Evolutionary conservation across 768 basidiomycete species (phyloP).

Genomic region (Podaxis pistillaris): DNA sequence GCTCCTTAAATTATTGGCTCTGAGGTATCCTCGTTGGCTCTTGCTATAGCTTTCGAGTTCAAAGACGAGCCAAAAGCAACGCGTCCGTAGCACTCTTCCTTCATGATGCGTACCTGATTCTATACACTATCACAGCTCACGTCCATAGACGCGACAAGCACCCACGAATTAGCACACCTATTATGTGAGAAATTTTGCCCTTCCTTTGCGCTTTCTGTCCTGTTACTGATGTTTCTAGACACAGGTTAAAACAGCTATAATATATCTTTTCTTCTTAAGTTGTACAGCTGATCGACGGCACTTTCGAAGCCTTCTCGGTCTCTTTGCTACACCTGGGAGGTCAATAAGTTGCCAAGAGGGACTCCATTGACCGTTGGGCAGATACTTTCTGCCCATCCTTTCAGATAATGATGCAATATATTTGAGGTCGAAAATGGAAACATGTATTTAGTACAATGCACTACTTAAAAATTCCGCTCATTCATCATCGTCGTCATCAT

Average conservation of each 20-base stretch:
- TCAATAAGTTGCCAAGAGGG: conserved; percentile 36
- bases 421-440: conserved; percentile 21
- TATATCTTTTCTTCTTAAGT: not conserved
- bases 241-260: not conserved
- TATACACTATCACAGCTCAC: not conserved
- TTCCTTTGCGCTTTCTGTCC: not conserved
- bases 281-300: conserved; percentile 23
- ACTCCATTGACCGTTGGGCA: conserved; percentile 20
- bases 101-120: not conserved
- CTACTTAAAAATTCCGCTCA: not conserved
- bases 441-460: conserved; percentile 15
- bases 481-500: conserved; percentile 57
- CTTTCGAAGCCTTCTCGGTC: conserved; percentile 44
- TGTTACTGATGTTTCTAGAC: not conserved
- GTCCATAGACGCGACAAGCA: not conserved
- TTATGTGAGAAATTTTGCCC: not conserved
- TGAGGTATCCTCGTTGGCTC: not conserved
- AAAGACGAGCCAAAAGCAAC: not conserved
- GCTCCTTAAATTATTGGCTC: not conserved
- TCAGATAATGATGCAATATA: conserved; percentile 16
- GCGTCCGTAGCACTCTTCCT: not conserved
- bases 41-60: not conserved
- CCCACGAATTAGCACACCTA: not conserved
- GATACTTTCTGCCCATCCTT: conserved; percentile 18
- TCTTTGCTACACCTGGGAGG: conserved; percentile 28